These are phyloP conservation scores for Stylonectria norvegica DNA, from an alignment of 2,329 filamentous ascomycete genomes.

Conservation along the genomic window DNA sequence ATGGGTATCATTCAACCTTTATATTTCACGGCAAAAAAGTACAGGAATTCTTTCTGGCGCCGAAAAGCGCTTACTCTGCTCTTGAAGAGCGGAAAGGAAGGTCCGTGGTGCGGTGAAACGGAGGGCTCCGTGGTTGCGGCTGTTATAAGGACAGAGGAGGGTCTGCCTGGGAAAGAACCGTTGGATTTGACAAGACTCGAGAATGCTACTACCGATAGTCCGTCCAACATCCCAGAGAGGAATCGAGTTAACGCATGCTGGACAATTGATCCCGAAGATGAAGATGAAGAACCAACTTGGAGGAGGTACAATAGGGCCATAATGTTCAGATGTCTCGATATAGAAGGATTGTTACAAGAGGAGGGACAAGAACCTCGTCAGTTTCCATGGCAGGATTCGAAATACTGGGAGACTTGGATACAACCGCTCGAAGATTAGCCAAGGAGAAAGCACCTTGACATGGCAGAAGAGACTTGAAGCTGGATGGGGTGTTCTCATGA, in stretches of 20 bases:
- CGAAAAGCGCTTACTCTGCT: constrained; percentile 13
- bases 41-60: constrained; percentile 13
- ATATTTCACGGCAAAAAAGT: constrained; percentile 14
- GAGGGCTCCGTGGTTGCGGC: constrained; percentile 3
- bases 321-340: constrained; percentile 3
- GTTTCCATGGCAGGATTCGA: constrained; percentile 5
- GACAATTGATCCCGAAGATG: not conserved
- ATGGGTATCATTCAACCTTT: constrained; percentile 18
- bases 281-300: not conserved
- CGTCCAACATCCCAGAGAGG: constrained; percentile 1
- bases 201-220: not conserved
- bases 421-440: not conserved
- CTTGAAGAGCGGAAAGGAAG: constrained; percentile 10
- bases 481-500: not conserved
- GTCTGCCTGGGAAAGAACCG: not conserved
- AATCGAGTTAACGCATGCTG: constrained; percentile 1
- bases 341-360: constrained; percentile 5
- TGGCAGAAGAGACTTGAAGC: no score
- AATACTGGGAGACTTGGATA: constrained; percentile 3
- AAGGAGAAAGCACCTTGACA: not conserved
- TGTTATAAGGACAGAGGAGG: constrained; percentile 13
- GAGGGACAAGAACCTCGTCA: not conserved
- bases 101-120: constrained; percentile 15
- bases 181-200: not conserved
- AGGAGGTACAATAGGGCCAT: not conserved